Percentiles rank a stretch among this genome's conserved stretches.
Conservation (phyloP, 306 rosid genomes). For the Cyamopsis tetragonoloba region DNA sequence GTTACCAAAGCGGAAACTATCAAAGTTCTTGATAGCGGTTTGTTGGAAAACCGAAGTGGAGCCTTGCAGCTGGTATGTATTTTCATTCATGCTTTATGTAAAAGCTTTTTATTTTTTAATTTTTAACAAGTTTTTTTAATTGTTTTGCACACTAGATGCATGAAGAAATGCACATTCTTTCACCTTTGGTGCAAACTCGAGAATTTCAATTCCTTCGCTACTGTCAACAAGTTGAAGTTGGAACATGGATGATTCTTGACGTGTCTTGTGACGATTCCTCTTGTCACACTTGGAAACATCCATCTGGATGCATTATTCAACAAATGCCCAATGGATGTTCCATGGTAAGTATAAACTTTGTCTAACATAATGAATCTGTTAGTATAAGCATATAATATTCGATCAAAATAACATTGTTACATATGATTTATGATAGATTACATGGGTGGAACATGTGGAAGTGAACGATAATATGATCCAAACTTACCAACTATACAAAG, state of each 20-base stretch:
- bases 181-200: conserved; percentile 59
- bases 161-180: conserved; percentile 59
- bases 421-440: conserved; percentile 40
- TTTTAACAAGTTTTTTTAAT: not conserved
- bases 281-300: conserved; percentile 49
- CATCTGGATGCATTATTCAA: conserved; percentile 79
- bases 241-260: conserved; percentile 54
- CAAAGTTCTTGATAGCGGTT: conserved; percentile 47
- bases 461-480: conserved; percentile 55
- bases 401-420: not conserved
- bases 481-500: conserved; percentile 48
- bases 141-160: conserved; percentile 60
- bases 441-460: conserved; percentile 82
- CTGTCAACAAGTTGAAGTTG: conserved; percentile 47
- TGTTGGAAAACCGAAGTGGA: conserved; percentile 41
- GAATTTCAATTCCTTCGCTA: conserved; percentile 55
- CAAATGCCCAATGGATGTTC: conserved; percentile 50
- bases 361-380: too few relatives aligned
- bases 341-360: conserved; percentile 52
- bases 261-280: conserved; percentile 47
- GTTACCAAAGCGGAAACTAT: conserved; percentile 46
- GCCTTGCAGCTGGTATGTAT: conserved; percentile 50
- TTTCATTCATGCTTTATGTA: not conserved
- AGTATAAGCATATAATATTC: too few relatives aligned
- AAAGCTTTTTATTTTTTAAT: not conserved